Evolutionary conservation across 305 asterid genomes (phyloP).

Genomic region (Fraxinus angustifolia): DNA sequence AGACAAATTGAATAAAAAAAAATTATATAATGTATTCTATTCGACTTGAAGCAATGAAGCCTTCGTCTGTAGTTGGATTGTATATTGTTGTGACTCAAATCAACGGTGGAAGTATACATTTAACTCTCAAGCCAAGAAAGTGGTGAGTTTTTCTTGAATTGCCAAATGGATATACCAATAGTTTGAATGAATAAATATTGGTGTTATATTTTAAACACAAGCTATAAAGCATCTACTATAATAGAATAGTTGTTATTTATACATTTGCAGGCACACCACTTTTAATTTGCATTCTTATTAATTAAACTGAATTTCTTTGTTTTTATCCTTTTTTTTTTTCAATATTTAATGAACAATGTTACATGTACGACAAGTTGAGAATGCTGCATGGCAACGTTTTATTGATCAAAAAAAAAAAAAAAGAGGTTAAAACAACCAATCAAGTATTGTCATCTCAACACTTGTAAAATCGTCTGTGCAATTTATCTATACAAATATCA

Average conservation of each 20-base stretch:
- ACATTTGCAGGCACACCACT: not conserved
- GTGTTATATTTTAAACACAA: not conserved
- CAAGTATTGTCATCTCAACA: not conserved
- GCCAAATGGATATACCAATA: not conserved
- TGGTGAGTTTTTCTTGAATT: not conserved
- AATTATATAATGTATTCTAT: too few relatives aligned
- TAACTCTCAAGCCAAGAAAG: not conserved
- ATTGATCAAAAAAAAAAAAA: not conserved
- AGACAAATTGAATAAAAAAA: too few relatives aligned
- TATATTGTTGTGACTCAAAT: not conserved
- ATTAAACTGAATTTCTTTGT: not conserved
- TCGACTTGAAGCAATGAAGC: not conserved
- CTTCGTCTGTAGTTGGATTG: not conserved
- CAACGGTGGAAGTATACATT: not conserved
- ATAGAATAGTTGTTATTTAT: not conserved
- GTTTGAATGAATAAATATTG: too few relatives aligned
- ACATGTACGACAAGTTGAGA: not conserved
- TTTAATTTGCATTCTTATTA: not conserved
- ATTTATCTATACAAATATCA: not conserved
- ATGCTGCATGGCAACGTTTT: not conserved
- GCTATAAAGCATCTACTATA: not conserved
- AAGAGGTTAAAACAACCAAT: not conserved
- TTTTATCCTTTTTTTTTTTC: too few relatives aligned
- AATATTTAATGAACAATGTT: too few relatives aligned
- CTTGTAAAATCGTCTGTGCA: not conserved